These are phyloP conservation scores for Echria macrotheca DNA, from an alignment of 495 filamentous ascomycete species.

Conservation along the genomic window DNA sequence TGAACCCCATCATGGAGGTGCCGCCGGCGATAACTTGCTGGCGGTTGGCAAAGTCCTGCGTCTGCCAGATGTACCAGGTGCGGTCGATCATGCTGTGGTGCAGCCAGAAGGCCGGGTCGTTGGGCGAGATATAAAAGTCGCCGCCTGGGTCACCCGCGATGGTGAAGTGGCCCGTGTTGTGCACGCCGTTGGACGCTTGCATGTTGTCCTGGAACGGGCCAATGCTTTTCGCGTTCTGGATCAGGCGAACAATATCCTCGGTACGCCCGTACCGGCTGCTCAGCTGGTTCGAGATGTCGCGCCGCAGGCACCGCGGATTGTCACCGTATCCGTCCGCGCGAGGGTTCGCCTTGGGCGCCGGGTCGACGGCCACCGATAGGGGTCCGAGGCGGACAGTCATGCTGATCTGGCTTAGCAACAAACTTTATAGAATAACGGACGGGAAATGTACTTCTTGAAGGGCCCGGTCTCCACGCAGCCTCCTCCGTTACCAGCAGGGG, in stretches of 20 bases:
- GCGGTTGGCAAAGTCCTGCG: slow-evolving; percentile 31
- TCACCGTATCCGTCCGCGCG: slow-evolving; percentile 33
- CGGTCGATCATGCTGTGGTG: slow-evolving; percentile 68
- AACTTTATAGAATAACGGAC: background rate
- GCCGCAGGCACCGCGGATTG: slow-evolving; percentile 61
- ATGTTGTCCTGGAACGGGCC: slow-evolving; percentile 39
- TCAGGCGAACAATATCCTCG: slow-evolving; percentile 42
- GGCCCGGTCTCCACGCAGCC: slow-evolving; percentile 61
- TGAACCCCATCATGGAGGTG: slow-evolving; percentile 34
- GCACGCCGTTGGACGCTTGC: slow-evolving; percentile 37
- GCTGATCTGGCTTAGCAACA: slow-evolving; percentile 13
- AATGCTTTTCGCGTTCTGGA: slow-evolving; percentile 40
- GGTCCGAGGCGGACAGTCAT: slow-evolving; percentile 52
- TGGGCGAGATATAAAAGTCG: slow-evolving; percentile 53
- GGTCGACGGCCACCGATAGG: slow-evolving; percentile 30
- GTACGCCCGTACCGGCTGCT: slow-evolving; percentile 43
- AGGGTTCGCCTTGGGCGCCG: slow-evolving; percentile 32
- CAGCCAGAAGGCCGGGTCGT: slow-evolving; percentile 62
- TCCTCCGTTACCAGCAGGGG: slow-evolving; percentile 55
- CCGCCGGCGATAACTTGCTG: slow-evolving; percentile 32
- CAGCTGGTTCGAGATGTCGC: slow-evolving; percentile 55
- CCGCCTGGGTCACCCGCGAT: slow-evolving; percentile 37
- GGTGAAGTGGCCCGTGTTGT: slow-evolving; percentile 38
- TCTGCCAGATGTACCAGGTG: slow-evolving; percentile 64
- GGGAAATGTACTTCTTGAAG: slow-evolving; percentile 38